A percentile compares a stretch with the other conserved stretches of the same genome.
Evolutionary conservation across 129 eudicot species (phyloP).

Genomic region (Escallonia herrerae): DNA sequence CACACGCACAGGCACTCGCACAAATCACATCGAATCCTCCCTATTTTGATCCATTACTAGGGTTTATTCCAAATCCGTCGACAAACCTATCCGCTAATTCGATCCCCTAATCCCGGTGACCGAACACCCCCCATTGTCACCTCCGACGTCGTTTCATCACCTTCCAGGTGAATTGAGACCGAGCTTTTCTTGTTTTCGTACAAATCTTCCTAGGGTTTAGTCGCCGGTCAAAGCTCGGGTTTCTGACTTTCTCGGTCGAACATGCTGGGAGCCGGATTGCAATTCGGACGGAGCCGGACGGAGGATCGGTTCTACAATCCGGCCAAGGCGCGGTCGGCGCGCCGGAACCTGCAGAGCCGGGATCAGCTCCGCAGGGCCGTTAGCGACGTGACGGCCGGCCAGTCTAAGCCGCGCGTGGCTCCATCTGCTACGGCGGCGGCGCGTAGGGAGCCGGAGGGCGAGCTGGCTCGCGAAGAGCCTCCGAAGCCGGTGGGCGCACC

Average conservation of each 20-base stretch:
- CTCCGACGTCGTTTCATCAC: neutral
- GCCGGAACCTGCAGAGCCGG: conserved; percentile 44
- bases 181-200: no score
- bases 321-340: conserved; percentile 60
- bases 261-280: conserved; percentile 87
- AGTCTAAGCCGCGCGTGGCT: conserved; percentile 5
- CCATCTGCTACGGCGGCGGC: conserved; percentile 1
- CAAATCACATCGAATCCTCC: no score
- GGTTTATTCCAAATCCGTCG: neutral
- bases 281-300: conserved; percentile 69
- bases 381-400: conserved; percentile 47
- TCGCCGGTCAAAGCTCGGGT: conserved; percentile 16
- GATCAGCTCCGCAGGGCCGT: conserved; percentile 50
- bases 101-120: neutral
- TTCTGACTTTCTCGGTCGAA: neutral
- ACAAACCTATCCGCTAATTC: neutral
- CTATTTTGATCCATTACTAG: neutral
- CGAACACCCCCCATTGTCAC: no score
- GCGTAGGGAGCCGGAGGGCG: conserved; percentile 12
- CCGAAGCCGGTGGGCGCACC: neutral
- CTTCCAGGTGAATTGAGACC: no score
- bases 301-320: conserved; percentile 85
- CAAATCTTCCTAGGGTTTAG: neutral
- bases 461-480: neutral
- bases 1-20: no score